Base-by-base conservation (phyloP, 192 early-diverging fungal genomes). In the Pilobolus umbonatus region DNA sequence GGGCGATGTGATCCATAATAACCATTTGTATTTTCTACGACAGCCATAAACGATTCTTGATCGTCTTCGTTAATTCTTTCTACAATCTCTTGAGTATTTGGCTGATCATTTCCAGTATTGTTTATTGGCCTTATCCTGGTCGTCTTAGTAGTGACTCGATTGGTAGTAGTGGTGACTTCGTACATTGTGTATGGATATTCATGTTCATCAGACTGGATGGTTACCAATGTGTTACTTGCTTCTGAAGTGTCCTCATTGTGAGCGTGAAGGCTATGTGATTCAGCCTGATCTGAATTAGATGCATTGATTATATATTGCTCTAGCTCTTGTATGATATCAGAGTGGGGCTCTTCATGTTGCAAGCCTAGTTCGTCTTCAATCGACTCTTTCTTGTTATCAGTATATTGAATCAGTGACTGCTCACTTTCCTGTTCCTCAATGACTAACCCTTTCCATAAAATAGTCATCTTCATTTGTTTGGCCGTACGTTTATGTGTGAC, bases 401-500 rank as follows among this genome's bases (percentile, higher is more conserved):
- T 6, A 30, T 39, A 35, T 38, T 65, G 46, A 60, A 64, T 24
- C 39, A 60, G 36, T 0, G 52, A 61, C 15, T 74, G 60, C 10
- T 72, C 60, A 21, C 54, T 64, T 47, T 65, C 63, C 57, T 58
- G 58, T 56, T 85, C 64, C 62, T 81, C 45, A 63, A 72, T 34
- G 67, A 87, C 85, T 3, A 83, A 55, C 5, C 84, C 85, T 39
- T 88, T 78, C 69, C 83, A 88, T 0, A 87, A 34, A 0, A 67
- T 55, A 59, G 71, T 84, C 24, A 74, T 64, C 15, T 64, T 46
- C 42, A 77, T 57, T 44, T 69, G 64, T 51, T 69, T 57, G 48
- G 80, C 66, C 11, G 69, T 74, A 12, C 83, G 77, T 5, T 82
- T 76, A 53, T 82, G 82, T 9, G 88, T 94, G 12, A 91, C 87